A percentile compares a stretch with the other conserved stretches of the same genome.
phyloP scores from a whole-genome alignment of 495 filamentous ascomycete species.

The Penicillium odoratum region DNA sequence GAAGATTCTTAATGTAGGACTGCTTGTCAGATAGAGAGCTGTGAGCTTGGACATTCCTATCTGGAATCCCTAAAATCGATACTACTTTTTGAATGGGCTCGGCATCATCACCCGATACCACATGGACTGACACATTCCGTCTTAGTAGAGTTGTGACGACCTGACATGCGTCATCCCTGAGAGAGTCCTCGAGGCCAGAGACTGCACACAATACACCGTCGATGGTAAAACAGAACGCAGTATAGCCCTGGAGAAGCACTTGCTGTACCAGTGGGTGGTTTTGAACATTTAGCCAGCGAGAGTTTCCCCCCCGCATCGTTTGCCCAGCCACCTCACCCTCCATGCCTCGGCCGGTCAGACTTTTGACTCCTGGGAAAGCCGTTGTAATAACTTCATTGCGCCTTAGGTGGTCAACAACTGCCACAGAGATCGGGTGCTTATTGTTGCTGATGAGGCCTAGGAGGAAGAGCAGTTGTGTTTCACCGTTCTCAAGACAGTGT shows the following conservation, averaged over 20 bases:
- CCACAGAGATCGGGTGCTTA: constrained; percentile 69
- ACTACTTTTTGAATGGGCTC: constrained; percentile 58
- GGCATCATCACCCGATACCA: constrained; percentile 71
- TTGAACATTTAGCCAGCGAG: constrained; percentile 55
- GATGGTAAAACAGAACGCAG: constrained; percentile 63
- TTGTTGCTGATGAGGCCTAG: constrained; percentile 51
- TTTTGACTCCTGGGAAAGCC: constrained; percentile 41
- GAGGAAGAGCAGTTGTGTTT: constrained; percentile 35
- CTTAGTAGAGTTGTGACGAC: constrained; percentile 51
- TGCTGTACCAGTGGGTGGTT: constrained; percentile 42
- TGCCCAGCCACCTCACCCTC: constrained; percentile 34
- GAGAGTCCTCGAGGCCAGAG: constrained; percentile 58
- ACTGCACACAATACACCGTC: constrained; percentile 49
- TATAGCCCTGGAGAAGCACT: constrained; percentile 49
- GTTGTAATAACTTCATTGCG: constrained; percentile 26
- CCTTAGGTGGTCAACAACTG: constrained; percentile 54
- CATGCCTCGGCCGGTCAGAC: constrained; percentile 55
- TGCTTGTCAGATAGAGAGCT: constrained; percentile 65
- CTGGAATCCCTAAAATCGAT: constrained; percentile 51
- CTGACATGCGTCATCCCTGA: constrained; percentile 57
- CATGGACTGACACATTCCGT: constrained; percentile 58
- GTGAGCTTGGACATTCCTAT: constrained; percentile 44
- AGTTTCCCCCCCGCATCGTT: constrained; percentile 61
- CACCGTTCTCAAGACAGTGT: constrained; percentile 33
- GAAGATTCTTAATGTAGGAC: constrained; percentile 54